Evolutionary conservation across 164 flowering plant genomes (phyloP).

Genomic region (Cinnamomum micranthum): DNA sequence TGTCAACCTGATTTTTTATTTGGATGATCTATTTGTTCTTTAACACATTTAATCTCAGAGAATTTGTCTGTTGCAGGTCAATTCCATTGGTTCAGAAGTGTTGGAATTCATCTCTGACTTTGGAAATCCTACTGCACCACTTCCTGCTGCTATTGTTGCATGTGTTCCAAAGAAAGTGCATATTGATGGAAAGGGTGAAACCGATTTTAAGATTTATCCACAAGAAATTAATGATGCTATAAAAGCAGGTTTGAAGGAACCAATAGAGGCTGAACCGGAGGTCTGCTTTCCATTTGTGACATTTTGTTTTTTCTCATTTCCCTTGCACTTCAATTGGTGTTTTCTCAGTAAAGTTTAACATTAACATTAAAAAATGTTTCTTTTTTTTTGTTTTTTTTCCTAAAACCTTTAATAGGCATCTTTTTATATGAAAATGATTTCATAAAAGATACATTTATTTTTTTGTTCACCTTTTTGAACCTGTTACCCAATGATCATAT

Average conservation of each 20-base stretch:
- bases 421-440: too few relatives aligned
- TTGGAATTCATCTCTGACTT: constrained; percentile 85
- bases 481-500: background rate
- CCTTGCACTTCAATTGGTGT: too few relatives aligned
- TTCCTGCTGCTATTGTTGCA: constrained; percentile 96
- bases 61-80: constrained; percentile 48
- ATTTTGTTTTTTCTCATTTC: too few relatives aligned
- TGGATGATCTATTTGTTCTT: background rate
- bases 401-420: too few relatives aligned
- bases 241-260: constrained; percentile 65
- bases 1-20: background rate
- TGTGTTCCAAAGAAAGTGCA: constrained; percentile 93
- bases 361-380: too few relatives aligned
- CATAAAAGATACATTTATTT: background rate
- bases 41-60: background rate
- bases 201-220: constrained; percentile 70
- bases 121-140: constrained; percentile 83
- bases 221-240: constrained; percentile 78
- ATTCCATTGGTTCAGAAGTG: constrained; percentile 74
- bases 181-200: constrained; percentile 77
- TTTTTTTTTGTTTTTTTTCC: too few relatives aligned
- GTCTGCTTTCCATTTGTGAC: constrained; percentile 26
- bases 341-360: too few relatives aligned
- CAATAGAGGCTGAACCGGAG: constrained; percentile 94
- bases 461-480: background rate